phyloP scores from a whole-genome alignment of 1,284 basidiomycete species.

The Tetrapyrgos nigripes region DNA sequence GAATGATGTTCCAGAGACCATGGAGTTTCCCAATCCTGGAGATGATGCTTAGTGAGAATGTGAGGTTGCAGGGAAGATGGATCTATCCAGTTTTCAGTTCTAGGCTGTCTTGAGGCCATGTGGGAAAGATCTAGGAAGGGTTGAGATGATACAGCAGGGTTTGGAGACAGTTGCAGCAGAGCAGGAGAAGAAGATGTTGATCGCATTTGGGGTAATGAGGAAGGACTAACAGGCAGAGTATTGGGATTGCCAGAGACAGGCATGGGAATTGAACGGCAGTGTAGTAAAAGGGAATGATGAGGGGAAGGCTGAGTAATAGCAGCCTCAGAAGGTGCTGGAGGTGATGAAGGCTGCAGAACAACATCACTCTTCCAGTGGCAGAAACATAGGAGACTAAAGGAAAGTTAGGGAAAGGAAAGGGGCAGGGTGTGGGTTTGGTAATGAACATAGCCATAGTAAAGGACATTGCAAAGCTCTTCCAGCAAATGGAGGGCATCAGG shows the following conservation, averaged over 20 bases:
- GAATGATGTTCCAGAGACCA: not conserved
- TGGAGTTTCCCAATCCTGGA: not conserved
- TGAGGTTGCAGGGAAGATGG: not conserved
- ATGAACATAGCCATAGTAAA: constrained; percentile 25
- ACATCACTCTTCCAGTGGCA: not conserved
- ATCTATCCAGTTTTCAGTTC: not conserved
- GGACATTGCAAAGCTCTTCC: constrained; percentile 19
- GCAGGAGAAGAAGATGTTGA: too few species aligned
- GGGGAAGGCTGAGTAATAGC: not conserved
- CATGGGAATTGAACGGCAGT: not conserved
- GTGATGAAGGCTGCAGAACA: not conserved
- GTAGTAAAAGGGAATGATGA: not conserved
- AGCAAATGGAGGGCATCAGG: constrained; percentile 23
- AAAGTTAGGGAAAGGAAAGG: too few species aligned
- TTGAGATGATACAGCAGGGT: not conserved
- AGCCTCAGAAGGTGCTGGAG: not conserved
- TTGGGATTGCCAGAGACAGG: too few species aligned
- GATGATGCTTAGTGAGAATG: not conserved
- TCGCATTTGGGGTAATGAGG: too few species aligned
- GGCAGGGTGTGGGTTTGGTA: too few species aligned
- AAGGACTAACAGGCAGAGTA: too few species aligned
- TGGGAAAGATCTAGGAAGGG: not conserved
- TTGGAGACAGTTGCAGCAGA: not conserved
- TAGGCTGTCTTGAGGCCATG: not conserved
- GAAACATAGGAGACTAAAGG: not conserved